A percentile compares a stretch with the other conserved stretches of the same genome.
Conservation (phyloP, 2,329 filamentous ascomycete genomes). For the Claviceps sp. region DNA sequence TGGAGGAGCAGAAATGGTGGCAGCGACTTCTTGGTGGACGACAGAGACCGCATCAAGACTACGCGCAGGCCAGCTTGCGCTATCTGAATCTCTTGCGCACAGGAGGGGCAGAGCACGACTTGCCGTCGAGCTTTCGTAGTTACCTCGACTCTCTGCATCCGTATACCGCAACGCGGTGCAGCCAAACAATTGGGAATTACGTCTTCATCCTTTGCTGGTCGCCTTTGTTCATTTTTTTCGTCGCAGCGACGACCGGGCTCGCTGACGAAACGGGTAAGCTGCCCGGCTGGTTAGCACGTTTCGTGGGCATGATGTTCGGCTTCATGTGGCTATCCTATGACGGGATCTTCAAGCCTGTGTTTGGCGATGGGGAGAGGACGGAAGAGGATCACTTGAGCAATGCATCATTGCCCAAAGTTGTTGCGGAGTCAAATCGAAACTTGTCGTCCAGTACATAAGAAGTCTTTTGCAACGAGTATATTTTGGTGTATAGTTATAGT, state of each 20-base stretch:
- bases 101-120: slow-evolving; percentile 65
- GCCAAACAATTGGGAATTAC: slow-evolving; percentile 52
- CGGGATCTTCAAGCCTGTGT: slow-evolving; percentile 39
- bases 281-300: slow-evolving; percentile 50
- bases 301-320: slow-evolving; percentile 39
- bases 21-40: slow-evolving; percentile 29
- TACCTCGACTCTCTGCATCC: slow-evolving; percentile 58
- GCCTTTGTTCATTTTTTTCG: slow-evolving; percentile 40
- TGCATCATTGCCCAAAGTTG: background rate
- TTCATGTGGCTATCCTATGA: slow-evolving; percentile 34
- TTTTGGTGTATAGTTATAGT: too few species aligned
- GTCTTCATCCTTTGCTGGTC: slow-evolving; percentile 47
- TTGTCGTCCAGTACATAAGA: background rate
- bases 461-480: too few species aligned
- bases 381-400: slow-evolving; percentile 8
- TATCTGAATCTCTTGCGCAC: slow-evolving; percentile 71
- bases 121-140: slow-evolving; percentile 63
- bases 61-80: slow-evolving; percentile 70
- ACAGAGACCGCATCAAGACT: slow-evolving; percentile 50
- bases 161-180: slow-evolving; percentile 53
- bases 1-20: slow-evolving; percentile 29
- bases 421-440: background rate
- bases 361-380: slow-evolving; percentile 77
- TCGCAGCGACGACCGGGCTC: slow-evolving; percentile 31
- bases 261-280: slow-evolving; percentile 52